Base-by-base conservation (phyloP, 2,329 filamentous ascomycete genomes). In the Penicillium sp. region DNA sequence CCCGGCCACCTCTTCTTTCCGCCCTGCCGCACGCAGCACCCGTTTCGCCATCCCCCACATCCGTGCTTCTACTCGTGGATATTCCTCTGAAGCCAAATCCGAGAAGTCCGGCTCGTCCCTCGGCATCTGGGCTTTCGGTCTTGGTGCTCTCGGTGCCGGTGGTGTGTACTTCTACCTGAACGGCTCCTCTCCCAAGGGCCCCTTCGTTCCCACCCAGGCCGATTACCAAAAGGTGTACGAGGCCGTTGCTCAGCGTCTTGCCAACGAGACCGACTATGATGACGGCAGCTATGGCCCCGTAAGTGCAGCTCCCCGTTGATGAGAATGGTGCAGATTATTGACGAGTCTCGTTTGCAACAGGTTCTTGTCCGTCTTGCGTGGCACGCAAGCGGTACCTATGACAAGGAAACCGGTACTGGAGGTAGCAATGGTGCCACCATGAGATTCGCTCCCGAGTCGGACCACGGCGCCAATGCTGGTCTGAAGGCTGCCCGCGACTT, bases 221-320 rank as follows among this genome's bases (percentile, higher is more conserved):
- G 92, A 99, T 77, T 97, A 96, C 82, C 92, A 97, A 82, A 89
- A 90, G 77, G 91, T 97, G 50, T 97, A 97, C 81, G 85, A 97
- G 74, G 88, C 87, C 70, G 86, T 97, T 66, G 92, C 93, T 52
- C 77, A 81, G 70, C 82, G 82, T 57, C 81, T 97, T 52, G 88
- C 94, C 75, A 90, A 97, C 78, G 86, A 96, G 72, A 91, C 94
- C 66, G 89, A 97, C 64, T 97, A 97, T 74, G 93, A 97, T 70
- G 93, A 99, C 75, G 93, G 94, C 65, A 94, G 89, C 80, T 97
- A 95, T 73, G 93, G 92, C 54, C 94, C 93, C 27, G 92, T 79
- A 72, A 69, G 76, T 66, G 45, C 40, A 51, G 14, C 50, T 27
- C 11, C 21, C 14, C 24, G 18, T 18, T n/a, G n/a, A 6, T 16